Conservation (phyloP, 768 basidiomycete genomes). For the Tylopilus vinaceipallidus region DNA sequence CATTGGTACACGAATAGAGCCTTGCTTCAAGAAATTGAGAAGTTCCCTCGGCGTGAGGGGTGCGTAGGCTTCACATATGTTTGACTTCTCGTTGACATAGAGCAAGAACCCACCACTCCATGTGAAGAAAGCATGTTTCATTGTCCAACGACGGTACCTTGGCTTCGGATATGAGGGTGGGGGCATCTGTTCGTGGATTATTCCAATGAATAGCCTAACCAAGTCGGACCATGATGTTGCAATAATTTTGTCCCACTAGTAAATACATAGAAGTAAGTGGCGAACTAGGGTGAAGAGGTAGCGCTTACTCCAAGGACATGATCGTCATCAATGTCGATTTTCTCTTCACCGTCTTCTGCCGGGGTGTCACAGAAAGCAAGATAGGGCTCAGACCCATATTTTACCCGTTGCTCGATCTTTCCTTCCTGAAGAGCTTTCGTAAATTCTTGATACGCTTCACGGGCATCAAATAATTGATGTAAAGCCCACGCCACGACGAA, state of each 20-base stretch:
- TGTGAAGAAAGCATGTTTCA: not conserved
- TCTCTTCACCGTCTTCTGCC: not conserved
- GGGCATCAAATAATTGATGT: not conserved
- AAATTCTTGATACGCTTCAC: not conserved
- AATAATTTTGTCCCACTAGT: not conserved
- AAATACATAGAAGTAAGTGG: not conserved
- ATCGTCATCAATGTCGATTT: not conserved
- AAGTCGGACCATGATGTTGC: no score
- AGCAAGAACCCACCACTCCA: not conserved
- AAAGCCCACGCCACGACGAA: not conserved
- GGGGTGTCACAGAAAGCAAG: not conserved
- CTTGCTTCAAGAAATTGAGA: not conserved
- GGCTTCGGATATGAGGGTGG: not conserved
- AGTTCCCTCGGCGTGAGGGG: not conserved
- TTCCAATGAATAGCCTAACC: no score
- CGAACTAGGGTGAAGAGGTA: not conserved
- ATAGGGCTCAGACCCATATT: not conserved
- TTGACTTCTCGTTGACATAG: not conserved
- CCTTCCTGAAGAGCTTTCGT: not conserved
- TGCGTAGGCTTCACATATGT: not conserved
- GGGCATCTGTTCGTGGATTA: no score
- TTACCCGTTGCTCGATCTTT: not conserved
- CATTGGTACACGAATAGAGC: not conserved
- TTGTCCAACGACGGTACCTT: not conserved
- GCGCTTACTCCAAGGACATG: no score